phyloP scores from a whole-genome alignment of 345 rosid genomes.

The Salix arbutifolia region DNA sequence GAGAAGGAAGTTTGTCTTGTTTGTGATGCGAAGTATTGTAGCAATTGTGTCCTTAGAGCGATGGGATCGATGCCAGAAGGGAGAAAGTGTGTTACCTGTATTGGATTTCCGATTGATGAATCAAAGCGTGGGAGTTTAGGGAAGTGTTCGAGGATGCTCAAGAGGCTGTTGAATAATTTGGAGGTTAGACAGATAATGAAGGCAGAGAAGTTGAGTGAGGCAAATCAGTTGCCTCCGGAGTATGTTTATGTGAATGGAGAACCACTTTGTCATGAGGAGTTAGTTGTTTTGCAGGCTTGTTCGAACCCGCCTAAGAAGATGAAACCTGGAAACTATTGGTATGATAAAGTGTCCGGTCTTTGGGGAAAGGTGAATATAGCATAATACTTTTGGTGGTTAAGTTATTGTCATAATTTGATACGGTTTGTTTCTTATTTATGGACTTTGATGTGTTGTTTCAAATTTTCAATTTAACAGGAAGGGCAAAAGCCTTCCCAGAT shows the following conservation, averaged over 20 bases:
- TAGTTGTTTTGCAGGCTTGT: constrained; percentile 72
- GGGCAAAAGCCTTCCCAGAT: constrained; percentile 90
- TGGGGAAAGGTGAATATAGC: constrained; percentile 91
- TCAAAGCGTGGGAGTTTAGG: constrained; percentile 68
- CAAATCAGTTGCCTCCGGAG: constrained; percentile 87
- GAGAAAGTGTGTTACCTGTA: constrained; percentile 92
- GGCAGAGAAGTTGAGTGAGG: constrained; percentile 87
- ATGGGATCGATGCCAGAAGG: constrained; percentile 99
- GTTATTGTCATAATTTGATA: neutral
- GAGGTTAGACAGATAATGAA: constrained; percentile 92
- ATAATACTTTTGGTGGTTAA: neutral
- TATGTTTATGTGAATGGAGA: constrained; percentile 77
- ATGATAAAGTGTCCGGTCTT: constrained; percentile 96
- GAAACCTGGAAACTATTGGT: constrained; percentile 97
- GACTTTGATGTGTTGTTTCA: constrained; percentile 23
- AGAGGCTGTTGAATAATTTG: constrained; percentile 80
- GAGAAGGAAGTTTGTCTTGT: constrained; percentile 97
- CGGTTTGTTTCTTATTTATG: constrained; percentile 6
- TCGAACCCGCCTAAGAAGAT: constrained; percentile 83
- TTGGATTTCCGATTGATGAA: constrained; percentile 79
- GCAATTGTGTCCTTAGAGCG: constrained; percentile 91
- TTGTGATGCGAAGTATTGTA: constrained; percentile 90
- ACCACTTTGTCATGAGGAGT: constrained; percentile 76
- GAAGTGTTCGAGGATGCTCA: constrained; percentile 90
- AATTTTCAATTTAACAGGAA: constrained; percentile 54